Percentiles rank a stretch among this genome's conserved stretches.
Conservation (phyloP, 495 filamentous ascomycete species). For the Penicillium paradoxum region DNA sequence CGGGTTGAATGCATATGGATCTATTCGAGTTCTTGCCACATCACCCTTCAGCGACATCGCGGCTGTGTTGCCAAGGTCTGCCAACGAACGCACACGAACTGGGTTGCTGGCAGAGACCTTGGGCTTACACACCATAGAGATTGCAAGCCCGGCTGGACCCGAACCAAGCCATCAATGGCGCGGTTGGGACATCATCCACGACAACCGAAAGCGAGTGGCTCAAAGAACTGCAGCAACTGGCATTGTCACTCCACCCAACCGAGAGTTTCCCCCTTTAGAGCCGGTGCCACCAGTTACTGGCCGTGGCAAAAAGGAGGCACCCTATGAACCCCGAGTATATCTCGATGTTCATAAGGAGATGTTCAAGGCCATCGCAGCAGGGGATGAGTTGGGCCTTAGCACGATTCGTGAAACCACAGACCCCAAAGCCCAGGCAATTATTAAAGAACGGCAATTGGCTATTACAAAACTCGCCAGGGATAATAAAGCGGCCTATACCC, state of each 20-base stretch:
- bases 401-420: neutral
- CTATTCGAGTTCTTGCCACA: constrained; percentile 69
- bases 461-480: constrained; percentile 28
- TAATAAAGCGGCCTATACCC: constrained; percentile 19
- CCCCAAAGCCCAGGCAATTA: neutral
- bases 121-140: constrained; percentile 42
- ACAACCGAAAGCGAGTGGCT: constrained; percentile 33
- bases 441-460: neutral
- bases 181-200: constrained; percentile 23
- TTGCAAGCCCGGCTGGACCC: constrained; percentile 31
- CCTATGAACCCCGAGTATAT: constrained; percentile 19
- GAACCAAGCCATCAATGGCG: constrained; percentile 20
- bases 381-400: neutral
- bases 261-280: constrained; percentile 25
- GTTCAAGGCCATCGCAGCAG: constrained; percentile 2
- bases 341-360: constrained; percentile 20
- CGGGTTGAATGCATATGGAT: constrained; percentile 39
- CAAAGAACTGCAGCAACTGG: constrained; percentile 29
- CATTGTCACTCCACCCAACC: constrained; percentile 33
- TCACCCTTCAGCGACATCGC: constrained; percentile 44
- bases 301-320: constrained; percentile 4
- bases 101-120: constrained; percentile 53
- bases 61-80: constrained; percentile 45
- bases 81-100: constrained; percentile 47
- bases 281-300: constrained; percentile 19